Evolutionary conservation across 208 protist genomes (phyloP), one percentile per base, ranked within the genome.

Genomic region (Trypanosoma avium): DNA sequence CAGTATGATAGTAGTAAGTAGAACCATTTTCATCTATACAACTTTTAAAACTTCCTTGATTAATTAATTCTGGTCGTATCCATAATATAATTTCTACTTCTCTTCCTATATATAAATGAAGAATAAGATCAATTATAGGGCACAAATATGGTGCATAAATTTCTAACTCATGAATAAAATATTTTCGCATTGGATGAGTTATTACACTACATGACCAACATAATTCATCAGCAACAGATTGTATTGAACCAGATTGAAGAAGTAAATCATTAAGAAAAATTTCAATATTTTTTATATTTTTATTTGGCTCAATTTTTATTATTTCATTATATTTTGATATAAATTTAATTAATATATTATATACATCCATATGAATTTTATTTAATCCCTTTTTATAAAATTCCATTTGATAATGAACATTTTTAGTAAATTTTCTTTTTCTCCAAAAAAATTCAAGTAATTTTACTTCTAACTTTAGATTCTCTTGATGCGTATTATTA

Each of bases 1-100:
- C 45, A 15, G 36, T 57, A 43, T 73, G 67, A 45, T 73, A 67
- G 22, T 73, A 73, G 43, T 67, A 66, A 24, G 24, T 8, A 29
- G 17, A 27, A 29, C 47, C 55, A 36, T 52, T 30, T 9, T 33
- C 56, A 42, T 13, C 38, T 12, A 33, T 15, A 30, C 52, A 53
- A 3, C 19, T 38, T 22, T 6, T 36, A 59, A 73, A 73, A 15
- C 9, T 24, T 30, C 59, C 59, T 7, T 30, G 3, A n/a, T 10
- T 10, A 17, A 15, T 33, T 8, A 54, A 43, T 35, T 60, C 69
- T 8, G 55, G 55, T 12, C 43, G 12, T 29, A 75, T 50, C 42
- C 43, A 61, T 12, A 63, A 22, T 15, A 75, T 21, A 12, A 75
- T 49, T 22, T 75, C 69, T 43, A 50, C 61, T 46, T 75, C 69